Evolutionary conservation across 805 yeast species (phyloP), one percentile per base, ranked within the genome.

Genomic region (Saturnispora serradocipensis): DNA sequence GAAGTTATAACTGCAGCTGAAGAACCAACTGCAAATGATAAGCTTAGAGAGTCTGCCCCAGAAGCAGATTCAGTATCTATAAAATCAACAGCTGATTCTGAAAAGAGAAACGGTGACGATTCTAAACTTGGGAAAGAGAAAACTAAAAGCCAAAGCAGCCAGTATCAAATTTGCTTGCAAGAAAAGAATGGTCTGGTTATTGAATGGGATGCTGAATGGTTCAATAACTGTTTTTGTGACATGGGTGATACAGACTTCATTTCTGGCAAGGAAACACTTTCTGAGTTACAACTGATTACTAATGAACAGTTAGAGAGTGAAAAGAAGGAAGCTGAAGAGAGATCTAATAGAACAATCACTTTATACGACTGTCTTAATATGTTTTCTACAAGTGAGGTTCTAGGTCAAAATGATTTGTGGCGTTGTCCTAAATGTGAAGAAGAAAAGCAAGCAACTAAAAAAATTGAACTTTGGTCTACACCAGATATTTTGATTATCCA

Each of bases 401-500:
- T 91, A 44, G 88, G 97, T 13, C 85, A 87, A 47, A 84, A 88
- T 50, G 98, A 91, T 67, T 72, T 88, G 34, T 91, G 98, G 98
- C 90, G 83, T 60, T 91, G 99, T 66, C 95, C 97, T 0, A 69
- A 72, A 11, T 91, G 99, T 71, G 81, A 86, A 60, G 93, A 86
- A 49, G 96, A 88, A 61, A 78, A 89, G 53, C 88, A 86, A 58
- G 98, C 98, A 0, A 81, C 95, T 1, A 91, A 93, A 61, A 84
- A 87, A 43, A 84, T 93, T 50, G 95, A 89, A 66, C 70, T 91
- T 18, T 93, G 98, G 98, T 77, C 82, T n/a, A 81, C 87, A 0
- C 98, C 98, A 1, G 97, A 93, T 63, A 80, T 93, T 28, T 72
- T 93, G 56, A 82, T 95, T 0, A 84, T 91, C 48, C 98, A 93